A percentile compares a stretch with the other conserved stretches of the same genome.
These are phyloP conservation scores for Citrus glauca DNA, from an alignment of 345 rosid species.

Conservation along the genomic window DNA sequence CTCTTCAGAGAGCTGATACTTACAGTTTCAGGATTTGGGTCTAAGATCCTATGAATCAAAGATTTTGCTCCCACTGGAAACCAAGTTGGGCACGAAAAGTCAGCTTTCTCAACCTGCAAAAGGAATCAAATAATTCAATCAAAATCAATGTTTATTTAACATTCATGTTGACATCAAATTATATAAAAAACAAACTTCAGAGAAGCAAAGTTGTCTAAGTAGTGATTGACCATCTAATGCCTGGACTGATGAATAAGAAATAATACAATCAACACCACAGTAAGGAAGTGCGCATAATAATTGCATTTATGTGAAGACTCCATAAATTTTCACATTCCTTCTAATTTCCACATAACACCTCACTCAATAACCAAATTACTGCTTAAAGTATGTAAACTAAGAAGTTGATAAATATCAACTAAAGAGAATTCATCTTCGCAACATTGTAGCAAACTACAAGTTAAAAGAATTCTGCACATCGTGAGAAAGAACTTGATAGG, in stretches of 20 bases:
- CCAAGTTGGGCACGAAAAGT: conserved; percentile 83
- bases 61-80: conserved; percentile 86
- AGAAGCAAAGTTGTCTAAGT: background rate
- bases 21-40: conserved; percentile 88
- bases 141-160: background rate
- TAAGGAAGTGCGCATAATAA: background rate
- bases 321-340: background rate
- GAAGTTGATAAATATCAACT: background rate
- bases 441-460: background rate
- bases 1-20: conserved; percentile 23
- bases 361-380: background rate
- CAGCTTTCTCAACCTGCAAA: conserved; percentile 80
- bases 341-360: background rate
- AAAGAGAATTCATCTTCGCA: background rate
- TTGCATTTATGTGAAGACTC: background rate
- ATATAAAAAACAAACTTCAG: conserved; percentile 1
- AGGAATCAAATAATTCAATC: background rate
- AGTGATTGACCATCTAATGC: background rate
- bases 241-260: background rate
- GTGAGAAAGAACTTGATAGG: background rate
- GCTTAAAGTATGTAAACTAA: background rate
- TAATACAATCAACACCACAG: background rate
- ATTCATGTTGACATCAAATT: background rate
- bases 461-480: background rate
- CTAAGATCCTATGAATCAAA: conserved; percentile 74